These are phyloP conservation scores for Combretum micranthum DNA, from an alignment of 345 rosid species.

Conservation along the genomic window DNA sequence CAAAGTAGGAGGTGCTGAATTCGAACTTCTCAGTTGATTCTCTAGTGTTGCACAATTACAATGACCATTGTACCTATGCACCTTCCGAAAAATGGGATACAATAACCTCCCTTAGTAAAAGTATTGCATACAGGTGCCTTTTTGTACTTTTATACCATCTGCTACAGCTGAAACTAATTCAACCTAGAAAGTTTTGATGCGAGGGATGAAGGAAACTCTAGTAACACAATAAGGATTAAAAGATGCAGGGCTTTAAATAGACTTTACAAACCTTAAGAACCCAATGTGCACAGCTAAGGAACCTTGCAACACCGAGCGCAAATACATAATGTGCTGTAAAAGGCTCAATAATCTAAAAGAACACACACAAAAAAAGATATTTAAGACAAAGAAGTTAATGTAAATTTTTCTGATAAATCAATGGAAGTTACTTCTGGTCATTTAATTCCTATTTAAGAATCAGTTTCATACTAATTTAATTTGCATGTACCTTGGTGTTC, in stretches of 20 bases:
- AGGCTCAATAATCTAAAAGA: conserved; percentile 88
- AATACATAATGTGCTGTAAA: conserved; percentile 99
- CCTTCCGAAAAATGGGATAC: too few relatives aligned
- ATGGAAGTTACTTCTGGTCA: too few relatives aligned
- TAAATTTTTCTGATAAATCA: not conserved
- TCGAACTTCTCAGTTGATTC: too few relatives aligned
- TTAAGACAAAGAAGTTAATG: not conserved
- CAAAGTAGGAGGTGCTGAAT: too few relatives aligned
- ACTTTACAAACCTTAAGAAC: conserved; percentile 79
- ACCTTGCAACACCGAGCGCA: conserved; percentile 96
- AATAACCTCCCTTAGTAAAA: too few relatives aligned
- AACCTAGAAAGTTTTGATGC: too few relatives aligned
- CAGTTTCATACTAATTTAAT: not conserved
- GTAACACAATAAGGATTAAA: not conserved
- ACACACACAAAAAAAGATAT: conserved; percentile 4
- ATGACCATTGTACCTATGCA: too few relatives aligned
- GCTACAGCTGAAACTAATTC: too few relatives aligned
- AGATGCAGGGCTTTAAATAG: not conserved
- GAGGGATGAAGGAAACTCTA: not conserved
- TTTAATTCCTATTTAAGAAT: too few relatives aligned
- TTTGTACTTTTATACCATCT: too few relatives aligned
- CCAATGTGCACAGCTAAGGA: conserved; percentile 99
- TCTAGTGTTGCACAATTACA: too few relatives aligned
- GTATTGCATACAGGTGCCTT: too few relatives aligned
- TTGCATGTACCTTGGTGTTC: conserved; percentile 67